Evolutionary conservation across 2,329 filamentous ascomycete species (phyloP), one percentile per base, ranked within the genome.

Genomic region (Davidsoniella neocaledoniae): DNA sequence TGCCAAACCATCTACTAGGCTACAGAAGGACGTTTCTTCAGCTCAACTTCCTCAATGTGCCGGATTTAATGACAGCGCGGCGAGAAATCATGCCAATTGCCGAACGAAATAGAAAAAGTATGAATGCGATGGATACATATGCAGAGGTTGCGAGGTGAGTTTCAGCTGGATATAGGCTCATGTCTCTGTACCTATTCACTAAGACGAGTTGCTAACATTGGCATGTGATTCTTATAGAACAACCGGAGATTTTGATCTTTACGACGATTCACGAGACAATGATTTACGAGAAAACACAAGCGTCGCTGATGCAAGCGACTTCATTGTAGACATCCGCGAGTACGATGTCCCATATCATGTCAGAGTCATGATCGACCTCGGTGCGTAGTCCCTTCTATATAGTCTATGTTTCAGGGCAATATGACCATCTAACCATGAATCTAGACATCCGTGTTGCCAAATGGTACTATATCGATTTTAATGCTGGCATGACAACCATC

Each of bases 311-410:
- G 87, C 90, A 53, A 94, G 87, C 73, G 90, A 96, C 73, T 95
- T 82, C 65, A 87, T 98, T 73, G 77, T 95, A 68, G 93, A 98
- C 74, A 94, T 98, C 64, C 81, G 91, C 73, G 91, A 98, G 71
- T 98, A 94, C 66, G 91, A 98, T 67, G 93, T 98, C 60, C 93
- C 91, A 56, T 98, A 98, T 71, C 91, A 98, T 71, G 91, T 98
- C 62, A 79, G 91, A 75, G 90, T 98, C 68, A 85, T 93, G 66
- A 98, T 98, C 68, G 91, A 98, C 68, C 77, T 86, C 72, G 75
- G 83, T 86, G 56, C 7, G 2, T 45, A 33, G 14, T 10, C 25
- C 37, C 23, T 38, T 26, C 16, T 19, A n/a, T 23, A 5, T 39
- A 26, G 10, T n/a, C 23, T 19, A 17, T 6, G 6, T 5, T 16